These are phyloP conservation scores for Gracilaria caudata DNA, from an alignment of 23 red algal genomes.

Conservation along the genomic window DNA sequence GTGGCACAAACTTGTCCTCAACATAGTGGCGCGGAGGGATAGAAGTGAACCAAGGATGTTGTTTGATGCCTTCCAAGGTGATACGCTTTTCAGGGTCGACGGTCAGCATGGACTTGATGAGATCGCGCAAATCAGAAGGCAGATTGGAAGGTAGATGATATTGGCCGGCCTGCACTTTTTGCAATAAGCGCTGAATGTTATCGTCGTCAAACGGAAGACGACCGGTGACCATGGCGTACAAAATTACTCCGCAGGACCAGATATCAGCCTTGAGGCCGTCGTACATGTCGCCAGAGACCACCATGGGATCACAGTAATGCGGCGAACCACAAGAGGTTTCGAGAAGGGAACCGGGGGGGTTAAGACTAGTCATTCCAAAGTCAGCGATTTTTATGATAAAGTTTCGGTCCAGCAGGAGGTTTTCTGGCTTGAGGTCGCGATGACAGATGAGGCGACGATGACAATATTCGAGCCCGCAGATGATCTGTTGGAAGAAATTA, in stretches of 20 bases:
- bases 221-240: slow-evolving; percentile 99
- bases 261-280: slow-evolving; percentile 94
- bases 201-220: slow-evolving; percentile 99
- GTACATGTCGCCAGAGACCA: slow-evolving; percentile 97
- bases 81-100: slow-evolving; percentile 89
- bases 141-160: slow-evolving; percentile 89
- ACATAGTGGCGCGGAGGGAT: slow-evolving; percentile 58
- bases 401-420: slow-evolving; percentile 88
- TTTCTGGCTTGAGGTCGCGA: slow-evolving; percentile 99
- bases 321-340: slow-evolving; percentile 98
- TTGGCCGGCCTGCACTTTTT: slow-evolving; percentile 89
- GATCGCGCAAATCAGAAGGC: slow-evolving; percentile 66
- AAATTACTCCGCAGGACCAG: slow-evolving; percentile 98
- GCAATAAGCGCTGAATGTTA: slow-evolving; percentile 94
- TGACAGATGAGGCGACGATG: slow-evolving; percentile 95
- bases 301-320: slow-evolving; percentile 97
- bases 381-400: slow-evolving; percentile 89
- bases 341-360: slow-evolving; percentile 84
- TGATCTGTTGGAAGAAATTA: slow-evolving; percentile 96
- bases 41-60: slow-evolving; percentile 87
- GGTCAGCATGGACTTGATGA: slow-evolving; percentile 92
- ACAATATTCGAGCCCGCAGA: slow-evolving; percentile 97
- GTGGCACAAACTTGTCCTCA: slow-evolving; percentile 72
- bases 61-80: slow-evolving; percentile 84
- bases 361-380: slow-evolving; percentile 97